A percentile compares a stretch with the other conserved stretches of the same genome.
Evolutionary conservation across 2,329 filamentous ascomycete species (phyloP).

Genomic region (Colletotrichum musae): DNA sequence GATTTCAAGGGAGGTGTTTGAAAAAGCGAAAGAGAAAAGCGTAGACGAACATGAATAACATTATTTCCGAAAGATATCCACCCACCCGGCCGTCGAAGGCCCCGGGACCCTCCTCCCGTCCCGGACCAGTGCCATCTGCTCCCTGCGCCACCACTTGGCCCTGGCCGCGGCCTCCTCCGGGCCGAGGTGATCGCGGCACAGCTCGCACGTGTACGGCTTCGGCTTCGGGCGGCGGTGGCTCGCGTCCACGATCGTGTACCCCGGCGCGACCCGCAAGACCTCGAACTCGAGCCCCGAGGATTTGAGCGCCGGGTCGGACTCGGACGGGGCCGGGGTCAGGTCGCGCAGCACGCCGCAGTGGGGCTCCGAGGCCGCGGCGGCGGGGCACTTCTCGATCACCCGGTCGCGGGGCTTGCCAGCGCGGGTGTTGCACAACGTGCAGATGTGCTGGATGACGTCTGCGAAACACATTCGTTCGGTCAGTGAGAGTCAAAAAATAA

Average conservation of each 20-base stretch:
- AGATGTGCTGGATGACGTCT: slow-evolving; percentile 11
- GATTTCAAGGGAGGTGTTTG: not conserved
- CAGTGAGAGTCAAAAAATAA: not conserved
- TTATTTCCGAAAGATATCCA: slow-evolving; percentile 15
- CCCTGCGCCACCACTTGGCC: slow-evolving; percentile 24
- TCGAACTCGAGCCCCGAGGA: slow-evolving; percentile 29
- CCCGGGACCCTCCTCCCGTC: slow-evolving; percentile 7
- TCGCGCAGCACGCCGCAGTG: slow-evolving; percentile 23
- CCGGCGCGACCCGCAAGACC: slow-evolving; percentile 14
- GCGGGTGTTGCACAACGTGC: slow-evolving; percentile 26
- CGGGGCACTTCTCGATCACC: slow-evolving; percentile 18
- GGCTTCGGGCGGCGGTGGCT: slow-evolving; percentile 21
- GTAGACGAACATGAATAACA: not conserved
- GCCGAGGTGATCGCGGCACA: slow-evolving; percentile 30
- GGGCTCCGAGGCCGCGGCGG: not conserved
- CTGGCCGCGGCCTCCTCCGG: slow-evolving; percentile 8
- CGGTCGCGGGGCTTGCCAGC: slow-evolving; percentile 18
- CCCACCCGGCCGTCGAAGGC: slow-evolving; percentile 20
- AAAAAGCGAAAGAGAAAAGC: not conserved
- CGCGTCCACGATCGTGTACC: slow-evolving; percentile 10
- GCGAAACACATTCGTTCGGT: slow-evolving; percentile 2
- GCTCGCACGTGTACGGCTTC: slow-evolving; percentile 9
- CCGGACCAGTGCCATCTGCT: not conserved
- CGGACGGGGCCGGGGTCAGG: slow-evolving; percentile 5
- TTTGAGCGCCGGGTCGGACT: slow-evolving; percentile 17